Percentiles rank a stretch among this genome's conserved stretches.
Conservation (phyloP, 371 early-diverging fungal species). For the Mortierella sp. region DNA sequence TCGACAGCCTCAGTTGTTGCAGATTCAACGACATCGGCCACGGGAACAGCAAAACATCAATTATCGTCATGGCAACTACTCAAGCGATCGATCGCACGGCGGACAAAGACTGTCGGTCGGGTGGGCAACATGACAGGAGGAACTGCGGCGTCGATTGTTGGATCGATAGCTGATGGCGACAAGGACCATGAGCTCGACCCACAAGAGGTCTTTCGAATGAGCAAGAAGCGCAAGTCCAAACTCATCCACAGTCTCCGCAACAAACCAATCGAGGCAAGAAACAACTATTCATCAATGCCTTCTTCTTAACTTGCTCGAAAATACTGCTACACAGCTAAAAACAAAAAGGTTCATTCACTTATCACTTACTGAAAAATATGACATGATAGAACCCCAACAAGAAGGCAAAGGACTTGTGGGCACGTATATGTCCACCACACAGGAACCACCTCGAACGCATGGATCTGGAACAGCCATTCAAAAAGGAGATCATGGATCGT, state of each 20-base stretch:
- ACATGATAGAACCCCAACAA: conserved; percentile 41
- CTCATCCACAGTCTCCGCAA: conserved; percentile 43
- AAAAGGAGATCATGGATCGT: conserved; percentile 37
- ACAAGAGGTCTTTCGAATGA: conserved; percentile 43
- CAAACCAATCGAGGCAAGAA: conserved; percentile 42
- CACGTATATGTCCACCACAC: conserved; percentile 37
- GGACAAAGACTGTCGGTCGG: background rate
- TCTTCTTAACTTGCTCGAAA: no score
- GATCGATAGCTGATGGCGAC: conserved; percentile 20
- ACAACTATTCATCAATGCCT: no score
- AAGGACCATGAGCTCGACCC: conserved; percentile 39
- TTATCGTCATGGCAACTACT: conserved; percentile 22
- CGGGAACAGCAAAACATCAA: background rate
- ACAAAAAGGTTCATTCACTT: background rate
- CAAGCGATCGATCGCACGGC: conserved; percentile 20
- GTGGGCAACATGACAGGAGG: background rate
- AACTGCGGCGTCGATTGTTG: conserved; percentile 11
- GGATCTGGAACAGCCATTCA: conserved; percentile 36
- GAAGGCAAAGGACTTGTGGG: conserved; percentile 48
- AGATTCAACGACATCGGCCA: background rate
- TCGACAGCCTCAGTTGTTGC: conserved; percentile 21
- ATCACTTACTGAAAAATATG: background rate
- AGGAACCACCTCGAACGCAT: conserved; percentile 30
- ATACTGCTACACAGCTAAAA: background rate
- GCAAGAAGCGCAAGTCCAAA: conserved; percentile 33